These are phyloP conservation scores for Cornus suecica DNA, from an alignment of 148 eudicot species.

Conservation along the genomic window DNA sequence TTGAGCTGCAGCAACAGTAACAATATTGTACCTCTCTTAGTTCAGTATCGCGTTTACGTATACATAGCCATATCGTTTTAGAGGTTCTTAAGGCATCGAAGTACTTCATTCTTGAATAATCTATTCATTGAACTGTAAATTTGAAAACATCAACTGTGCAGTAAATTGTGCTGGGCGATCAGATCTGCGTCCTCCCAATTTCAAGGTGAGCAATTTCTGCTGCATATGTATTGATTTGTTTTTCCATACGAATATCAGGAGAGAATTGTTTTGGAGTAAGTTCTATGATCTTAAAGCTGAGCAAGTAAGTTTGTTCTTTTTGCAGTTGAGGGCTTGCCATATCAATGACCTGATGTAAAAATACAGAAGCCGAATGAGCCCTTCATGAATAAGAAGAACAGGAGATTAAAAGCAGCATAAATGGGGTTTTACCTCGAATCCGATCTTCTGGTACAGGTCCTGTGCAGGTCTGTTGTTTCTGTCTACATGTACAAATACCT, in stretches of 20 bases:
- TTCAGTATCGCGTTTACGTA: too few relatives aligned
- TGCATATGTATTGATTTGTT: neutral
- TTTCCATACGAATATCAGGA: neutral
- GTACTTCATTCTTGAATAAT: too few relatives aligned
- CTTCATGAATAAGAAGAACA: neutral
- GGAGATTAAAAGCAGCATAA: neutral
- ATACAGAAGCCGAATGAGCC: slow-evolving; percentile 9
- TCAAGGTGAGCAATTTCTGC: neutral
- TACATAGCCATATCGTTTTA: too few relatives aligned
- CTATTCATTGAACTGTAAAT: neutral
- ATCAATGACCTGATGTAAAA: slow-evolving; percentile 47
- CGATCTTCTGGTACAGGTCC: slow-evolving; percentile 63
- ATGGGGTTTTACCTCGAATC: slow-evolving; percentile 54
- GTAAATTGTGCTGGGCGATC: neutral
- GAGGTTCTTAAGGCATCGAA: too few relatives aligned
- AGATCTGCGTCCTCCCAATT: neutral
- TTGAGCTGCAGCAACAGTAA: too few relatives aligned
- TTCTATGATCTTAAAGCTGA: slow-evolving; percentile 27
- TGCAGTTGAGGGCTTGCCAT: slow-evolving; percentile 38
- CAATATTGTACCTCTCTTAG: too few relatives aligned
- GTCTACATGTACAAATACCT: slow-evolving; percentile 68
- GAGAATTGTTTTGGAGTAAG: neutral
- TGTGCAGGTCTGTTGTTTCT: slow-evolving; percentile 58
- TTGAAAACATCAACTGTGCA: neutral
- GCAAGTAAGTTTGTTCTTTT: slow-evolving; percentile 51